Evolutionary conservation across 306 rosid species (phyloP).

Genomic region (Glycyrrhiza uralensis): DNA sequence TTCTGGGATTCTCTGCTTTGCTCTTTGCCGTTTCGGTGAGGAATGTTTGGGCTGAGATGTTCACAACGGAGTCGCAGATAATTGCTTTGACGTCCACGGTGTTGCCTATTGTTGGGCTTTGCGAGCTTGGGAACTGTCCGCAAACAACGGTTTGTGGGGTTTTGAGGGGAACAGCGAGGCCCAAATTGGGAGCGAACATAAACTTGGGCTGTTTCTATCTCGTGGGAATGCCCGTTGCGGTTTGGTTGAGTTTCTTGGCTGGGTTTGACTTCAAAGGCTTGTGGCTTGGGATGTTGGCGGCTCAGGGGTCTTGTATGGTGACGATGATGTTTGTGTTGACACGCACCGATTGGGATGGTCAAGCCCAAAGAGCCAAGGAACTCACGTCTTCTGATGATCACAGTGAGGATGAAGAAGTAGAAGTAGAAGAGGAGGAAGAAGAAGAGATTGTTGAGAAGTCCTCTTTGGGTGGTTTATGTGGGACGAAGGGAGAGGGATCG

Average conservation of each 20-base stretch:
- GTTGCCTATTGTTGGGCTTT: slow-evolving; percentile 33
- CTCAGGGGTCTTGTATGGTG: slow-evolving; percentile 33
- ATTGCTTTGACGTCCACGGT: slow-evolving; percentile 22
- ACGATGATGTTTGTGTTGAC: slow-evolving; percentile 35
- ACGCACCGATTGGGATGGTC: slow-evolving; percentile 29
- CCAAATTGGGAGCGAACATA: slow-evolving; percentile 29
- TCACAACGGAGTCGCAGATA: slow-evolving; percentile 24
- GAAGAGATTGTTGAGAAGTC: not conserved
- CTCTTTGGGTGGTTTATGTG: not conserved
- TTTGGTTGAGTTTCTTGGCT: slow-evolving; percentile 28
- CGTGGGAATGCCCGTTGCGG: slow-evolving; percentile 32
- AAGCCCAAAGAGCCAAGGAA: slow-evolving; percentile 26
- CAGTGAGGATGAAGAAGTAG: not conserved
- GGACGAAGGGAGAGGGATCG: not conserved
- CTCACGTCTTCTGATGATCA: slow-evolving; percentile 13
- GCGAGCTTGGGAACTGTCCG: slow-evolving; percentile 39
- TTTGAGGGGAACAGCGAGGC: slow-evolving; percentile 41
- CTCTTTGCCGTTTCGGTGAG: slow-evolving; percentile 17
- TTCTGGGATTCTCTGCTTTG: slow-evolving; percentile 20
- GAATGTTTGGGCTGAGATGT: slow-evolving; percentile 31
- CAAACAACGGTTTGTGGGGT: slow-evolving; percentile 41
- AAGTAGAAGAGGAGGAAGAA: not conserved
- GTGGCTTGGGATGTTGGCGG: slow-evolving; percentile 38
- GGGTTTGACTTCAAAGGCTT: slow-evolving; percentile 35
- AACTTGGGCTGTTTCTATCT: slow-evolving; percentile 33